Conservation (phyloP, 1,139 yeast genomes). For the Yamadazyma conglobata region DNA sequence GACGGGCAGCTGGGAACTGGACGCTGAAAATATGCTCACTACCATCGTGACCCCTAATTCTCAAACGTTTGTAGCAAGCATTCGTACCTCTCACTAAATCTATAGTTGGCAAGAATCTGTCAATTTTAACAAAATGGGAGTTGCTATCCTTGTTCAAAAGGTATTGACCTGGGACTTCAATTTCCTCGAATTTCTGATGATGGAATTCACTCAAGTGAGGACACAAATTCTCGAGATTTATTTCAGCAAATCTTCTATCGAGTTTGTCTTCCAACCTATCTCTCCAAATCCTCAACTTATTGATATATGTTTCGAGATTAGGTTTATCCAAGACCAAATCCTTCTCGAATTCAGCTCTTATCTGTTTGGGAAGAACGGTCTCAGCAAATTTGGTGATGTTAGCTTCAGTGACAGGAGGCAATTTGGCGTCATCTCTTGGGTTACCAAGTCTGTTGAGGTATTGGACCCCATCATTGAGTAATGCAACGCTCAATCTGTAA, state of each 20-base stretch:
- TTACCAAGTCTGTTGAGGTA: constrained; percentile 78
- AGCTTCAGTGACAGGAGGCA: constrained; percentile 90
- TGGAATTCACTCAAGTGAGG: constrained; percentile 97
- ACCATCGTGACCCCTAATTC: constrained; percentile 93
- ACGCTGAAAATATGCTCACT: constrained; percentile 89
- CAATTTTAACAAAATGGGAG: constrained; percentile 86
- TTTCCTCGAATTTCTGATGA: constrained; percentile 95
- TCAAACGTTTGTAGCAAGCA: constrained; percentile 86
- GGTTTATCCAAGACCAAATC: constrained; percentile 90
- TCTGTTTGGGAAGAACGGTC: constrained; percentile 85
- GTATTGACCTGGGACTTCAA: constrained; percentile 97
- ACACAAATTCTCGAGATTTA: constrained; percentile 83
- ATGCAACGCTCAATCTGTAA: constrained; percentile 85
- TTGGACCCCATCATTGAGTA: constrained; percentile 90
- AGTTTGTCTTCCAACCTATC: constrained; percentile 87
- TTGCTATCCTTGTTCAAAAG: constrained; percentile 79
- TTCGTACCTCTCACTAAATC: constrained; percentile 89
- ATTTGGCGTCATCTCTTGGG: constrained; percentile 82
- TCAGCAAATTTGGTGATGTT: constrained; percentile 90
- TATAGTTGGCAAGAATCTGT: constrained; percentile 84
- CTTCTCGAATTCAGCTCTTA: constrained; percentile 85
- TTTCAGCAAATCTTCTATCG: constrained; percentile 74
- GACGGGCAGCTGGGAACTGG: constrained; percentile 97
- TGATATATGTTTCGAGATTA: constrained; percentile 80
- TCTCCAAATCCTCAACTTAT: constrained; percentile 86